phyloP scores from a whole-genome alignment of 257 asterid species.

The Solanum medicagineum region DNA sequence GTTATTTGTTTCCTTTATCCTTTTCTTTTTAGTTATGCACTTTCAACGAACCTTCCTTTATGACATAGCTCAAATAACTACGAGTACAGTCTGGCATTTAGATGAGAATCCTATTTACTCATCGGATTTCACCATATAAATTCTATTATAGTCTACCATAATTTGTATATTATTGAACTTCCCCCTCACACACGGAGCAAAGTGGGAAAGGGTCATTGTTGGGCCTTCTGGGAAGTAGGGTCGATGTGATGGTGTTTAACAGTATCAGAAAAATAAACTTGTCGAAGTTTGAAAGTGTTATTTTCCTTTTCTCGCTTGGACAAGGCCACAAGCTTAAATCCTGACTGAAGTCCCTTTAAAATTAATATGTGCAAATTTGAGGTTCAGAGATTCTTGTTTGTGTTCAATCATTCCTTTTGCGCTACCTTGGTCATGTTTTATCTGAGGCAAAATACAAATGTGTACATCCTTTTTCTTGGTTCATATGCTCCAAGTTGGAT shows the following conservation, averaged over 20 bases:
- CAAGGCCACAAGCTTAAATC: not conserved
- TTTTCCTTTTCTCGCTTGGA: not conserved
- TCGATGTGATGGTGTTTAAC: not conserved
- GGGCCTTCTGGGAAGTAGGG: not conserved
- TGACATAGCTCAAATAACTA: not conserved
- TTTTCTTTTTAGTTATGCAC: not conserved
- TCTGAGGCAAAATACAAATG: not conserved
- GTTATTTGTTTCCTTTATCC: not conserved
- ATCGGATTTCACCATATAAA: not conserved
- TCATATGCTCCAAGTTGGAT: not conserved
- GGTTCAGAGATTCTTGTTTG: not conserved
- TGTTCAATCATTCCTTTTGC: not conserved
- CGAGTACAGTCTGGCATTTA: not conserved
- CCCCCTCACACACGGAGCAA: not conserved
- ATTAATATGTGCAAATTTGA: not conserved
- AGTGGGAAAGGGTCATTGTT: not conserved
- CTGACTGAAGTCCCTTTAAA: not conserved
- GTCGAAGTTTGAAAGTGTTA: not conserved
- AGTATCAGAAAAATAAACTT: not conserved
- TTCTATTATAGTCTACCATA: not conserved
- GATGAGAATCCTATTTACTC: not conserved
- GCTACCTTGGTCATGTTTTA: not conserved
- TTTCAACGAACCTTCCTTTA: not conserved
- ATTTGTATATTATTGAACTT: not conserved
- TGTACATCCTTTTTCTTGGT: not conserved